Evolutionary conservation across 257 asterid genomes (phyloP), one percentile per base, ranked within the genome.

Genomic region (Fraxinus excelsior): DNA sequence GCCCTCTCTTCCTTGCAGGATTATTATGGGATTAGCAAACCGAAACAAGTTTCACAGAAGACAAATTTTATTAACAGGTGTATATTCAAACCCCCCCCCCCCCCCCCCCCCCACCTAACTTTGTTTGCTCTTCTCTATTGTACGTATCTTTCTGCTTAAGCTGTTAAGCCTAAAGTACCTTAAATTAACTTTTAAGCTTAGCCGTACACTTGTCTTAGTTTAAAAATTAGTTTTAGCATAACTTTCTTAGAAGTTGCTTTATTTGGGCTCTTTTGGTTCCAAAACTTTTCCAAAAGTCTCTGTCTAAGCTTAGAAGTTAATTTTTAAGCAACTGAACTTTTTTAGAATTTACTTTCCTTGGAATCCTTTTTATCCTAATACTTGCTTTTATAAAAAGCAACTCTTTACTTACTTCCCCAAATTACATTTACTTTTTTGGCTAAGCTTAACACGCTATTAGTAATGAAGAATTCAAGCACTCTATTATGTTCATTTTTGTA

Each of bases 21-120:
- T 78, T 53, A 82, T 78, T 93, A 89, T 82, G 99, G 99, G 74
- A 84, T 91, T 66, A 81, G 84, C 79, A 95, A 90, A 77, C 74
- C 91, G 84, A 89, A 82, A 80, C 96, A 91, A 78, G 94, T 81
- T 80, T 88, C 96, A 29, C 92, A 87, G 77, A 91, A 87, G 84
- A 80, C 96, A 23, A 83, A 85, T 71, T 91, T 90, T 78, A 84
- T 90, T 16, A 95, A 95, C 89, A 89, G 99, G 99, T 85, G 79
- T 16, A 82, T 56, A 66, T 78, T 68, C 83, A 16, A 34, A 67
- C 19, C 0, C 14, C 13, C n/a, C n/a, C n/a, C n/a, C n/a, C 19
- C 68, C 40, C 25, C 28, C 68, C n/a, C 19, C 0, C 14, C 19
- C 68, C 40, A 32, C 28, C 68, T 44, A 7, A n/a, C 37, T 69